Evolutionary conservation across 1,284 basidiomycete genomes (phyloP).

Genomic region (Exsudoporus floridanus): DNA sequence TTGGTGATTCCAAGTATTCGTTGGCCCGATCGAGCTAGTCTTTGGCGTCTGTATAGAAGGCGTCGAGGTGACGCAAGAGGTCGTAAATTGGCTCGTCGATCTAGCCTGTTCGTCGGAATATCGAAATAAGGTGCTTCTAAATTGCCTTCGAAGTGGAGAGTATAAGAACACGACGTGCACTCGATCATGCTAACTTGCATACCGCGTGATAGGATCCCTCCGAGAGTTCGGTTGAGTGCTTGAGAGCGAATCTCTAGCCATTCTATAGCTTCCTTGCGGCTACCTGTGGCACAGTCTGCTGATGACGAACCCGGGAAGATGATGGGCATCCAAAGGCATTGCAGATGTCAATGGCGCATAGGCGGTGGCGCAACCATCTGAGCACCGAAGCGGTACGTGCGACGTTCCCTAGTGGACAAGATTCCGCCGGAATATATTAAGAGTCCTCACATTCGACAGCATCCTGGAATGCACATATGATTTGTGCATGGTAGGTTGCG

Average conservation of each 20-base stretch:
- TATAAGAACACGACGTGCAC: not conserved
- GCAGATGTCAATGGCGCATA: too few species aligned
- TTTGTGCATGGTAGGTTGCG: conserved; percentile 66
- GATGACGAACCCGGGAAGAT: too few species aligned
- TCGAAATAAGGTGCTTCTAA: conserved; percentile 84
- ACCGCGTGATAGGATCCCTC: conserved; percentile 76
- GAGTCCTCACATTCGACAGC: conserved; percentile 59
- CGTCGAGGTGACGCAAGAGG: conserved; percentile 56
- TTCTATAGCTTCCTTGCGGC: conserved; percentile 54
- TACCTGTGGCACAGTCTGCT: too few species aligned
- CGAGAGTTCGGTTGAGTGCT: conserved; percentile 69
- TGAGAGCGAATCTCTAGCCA: conserved; percentile 55
- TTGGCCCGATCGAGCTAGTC: too few species aligned
- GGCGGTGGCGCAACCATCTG: too few species aligned
- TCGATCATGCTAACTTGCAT: conserved; percentile 32
- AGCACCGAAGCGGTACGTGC: too few species aligned
- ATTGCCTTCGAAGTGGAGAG: conserved; percentile 52
- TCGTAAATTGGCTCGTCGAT: conserved; percentile 62
- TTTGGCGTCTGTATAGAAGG: too few species aligned
- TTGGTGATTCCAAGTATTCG: too few species aligned
- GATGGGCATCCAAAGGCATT: too few species aligned
- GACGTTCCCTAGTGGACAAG: conserved; percentile 22
- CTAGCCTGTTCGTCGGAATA: conserved; percentile 58
- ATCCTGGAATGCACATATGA: conserved; percentile 68
- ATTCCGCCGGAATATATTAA: conserved; percentile 58